Evolutionary conservation across 202 grass and related monocot species (phyloP).

Genomic region (Carex arenaria): DNA sequence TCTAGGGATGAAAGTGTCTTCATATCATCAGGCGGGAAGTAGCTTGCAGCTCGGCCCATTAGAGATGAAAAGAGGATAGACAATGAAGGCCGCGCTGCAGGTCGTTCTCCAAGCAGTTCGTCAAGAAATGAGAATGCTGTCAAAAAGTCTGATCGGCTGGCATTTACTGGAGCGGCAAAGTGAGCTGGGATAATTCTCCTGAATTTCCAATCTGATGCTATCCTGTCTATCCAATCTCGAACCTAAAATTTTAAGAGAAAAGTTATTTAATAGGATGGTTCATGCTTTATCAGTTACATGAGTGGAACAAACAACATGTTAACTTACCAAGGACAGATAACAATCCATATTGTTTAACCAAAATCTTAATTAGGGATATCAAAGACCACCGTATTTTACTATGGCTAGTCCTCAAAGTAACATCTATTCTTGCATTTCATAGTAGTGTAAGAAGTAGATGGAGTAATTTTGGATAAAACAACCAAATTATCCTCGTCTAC

Average conservation of each 20-base stretch:
- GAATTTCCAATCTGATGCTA: conserved; percentile 57
- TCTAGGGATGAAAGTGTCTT: conserved; percentile 96
- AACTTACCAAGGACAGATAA: background rate
- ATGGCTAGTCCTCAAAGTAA: background rate
- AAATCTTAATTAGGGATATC: background rate
- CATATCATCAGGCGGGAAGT: conserved; percentile 88
- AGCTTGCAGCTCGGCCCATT: conserved; percentile 69
- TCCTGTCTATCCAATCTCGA: conserved; percentile 72
- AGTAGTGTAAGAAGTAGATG: too few species aligned
- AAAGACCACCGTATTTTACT: background rate
- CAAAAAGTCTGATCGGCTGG: conserved; percentile 62
- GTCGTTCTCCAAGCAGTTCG: conserved; percentile 58
- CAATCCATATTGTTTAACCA: background rate
- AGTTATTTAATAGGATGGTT: background rate
- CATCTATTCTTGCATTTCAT: too few species aligned
- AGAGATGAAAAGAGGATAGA: conserved; percentile 58
- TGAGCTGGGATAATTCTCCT: conserved; percentile 60
- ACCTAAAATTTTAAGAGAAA: conserved; percentile 34
- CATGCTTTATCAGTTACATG: background rate
- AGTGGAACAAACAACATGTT: background rate
- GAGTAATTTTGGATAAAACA: too few species aligned
- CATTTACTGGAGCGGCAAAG: conserved; percentile 59
- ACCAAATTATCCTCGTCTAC: too few species aligned
- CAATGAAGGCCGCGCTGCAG: conserved; percentile 25
- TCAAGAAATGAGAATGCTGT: conserved; percentile 81